phyloP scores from a whole-genome alignment of 1,284 basidiomycete species.

The Pisolithus thermaeus region DNA sequence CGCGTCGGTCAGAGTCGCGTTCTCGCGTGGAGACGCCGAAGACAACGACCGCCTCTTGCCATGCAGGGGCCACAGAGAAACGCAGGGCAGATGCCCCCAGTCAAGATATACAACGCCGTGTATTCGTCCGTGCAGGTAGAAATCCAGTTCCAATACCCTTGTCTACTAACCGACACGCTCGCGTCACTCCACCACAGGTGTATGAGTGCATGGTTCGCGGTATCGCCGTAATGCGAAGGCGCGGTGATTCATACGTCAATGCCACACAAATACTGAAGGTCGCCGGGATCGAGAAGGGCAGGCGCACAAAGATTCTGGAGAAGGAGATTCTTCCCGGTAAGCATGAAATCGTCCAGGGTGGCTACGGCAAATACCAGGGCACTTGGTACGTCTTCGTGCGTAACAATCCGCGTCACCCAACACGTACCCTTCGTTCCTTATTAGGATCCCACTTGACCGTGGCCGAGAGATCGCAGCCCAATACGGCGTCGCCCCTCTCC shows the following conservation, averaged over 20 bases:
- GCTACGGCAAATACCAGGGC: constrained; percentile 99
- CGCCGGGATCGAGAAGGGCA: constrained; percentile 95
- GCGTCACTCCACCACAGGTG: constrained; percentile 53
- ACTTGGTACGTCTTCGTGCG: constrained; percentile 68
- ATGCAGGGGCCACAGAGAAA: constrained; percentile 31
- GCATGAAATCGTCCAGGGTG: constrained; percentile 99
- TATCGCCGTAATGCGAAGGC: constrained; percentile 96
- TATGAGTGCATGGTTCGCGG: constrained; percentile 97
- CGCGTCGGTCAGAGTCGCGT: constrained; percentile 28
- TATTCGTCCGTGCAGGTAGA: constrained; percentile 80
- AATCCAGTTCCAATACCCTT: constrained; percentile 5
- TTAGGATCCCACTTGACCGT: constrained; percentile 88
- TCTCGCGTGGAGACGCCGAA: constrained; percentile 13
- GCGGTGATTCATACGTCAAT: constrained; percentile 92
- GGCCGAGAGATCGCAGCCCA: constrained; percentile 88
- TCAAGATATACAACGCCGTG: constrained; percentile 86
- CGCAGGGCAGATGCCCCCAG: constrained; percentile 47
- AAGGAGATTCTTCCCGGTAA: constrained; percentile 94
- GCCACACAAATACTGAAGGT: constrained; percentile 99
- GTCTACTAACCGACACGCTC: constrained; percentile 29
- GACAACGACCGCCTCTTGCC: neutral
- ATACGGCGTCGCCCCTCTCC: constrained; percentile 80
- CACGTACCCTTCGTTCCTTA: constrained; percentile 29
- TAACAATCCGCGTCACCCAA: constrained; percentile 1
- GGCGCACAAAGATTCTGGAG: constrained; percentile 95